phyloP scores from a whole-genome alignment of 768 basidiomycete species.

The Rhodotorula paludigena region DNA sequence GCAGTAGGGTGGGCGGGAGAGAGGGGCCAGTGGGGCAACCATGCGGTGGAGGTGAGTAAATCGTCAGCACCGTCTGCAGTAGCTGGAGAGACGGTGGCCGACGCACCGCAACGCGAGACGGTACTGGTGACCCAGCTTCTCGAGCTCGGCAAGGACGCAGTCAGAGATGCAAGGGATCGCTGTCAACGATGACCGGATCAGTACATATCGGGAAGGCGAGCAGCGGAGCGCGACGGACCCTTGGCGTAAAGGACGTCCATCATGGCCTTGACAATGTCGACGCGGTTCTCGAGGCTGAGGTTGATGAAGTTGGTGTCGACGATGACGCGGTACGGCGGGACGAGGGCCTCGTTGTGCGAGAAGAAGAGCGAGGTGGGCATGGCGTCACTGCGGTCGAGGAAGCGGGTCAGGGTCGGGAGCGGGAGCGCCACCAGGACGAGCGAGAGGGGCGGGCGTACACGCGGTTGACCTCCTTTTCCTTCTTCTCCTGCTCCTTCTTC shows the following conservation, averaged over 20 bases:
- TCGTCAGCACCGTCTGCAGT: background rate
- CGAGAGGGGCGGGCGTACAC: constrained; percentile 37
- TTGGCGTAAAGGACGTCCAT: constrained; percentile 99
- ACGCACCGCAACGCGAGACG: constrained; percentile 85
- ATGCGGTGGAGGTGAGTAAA: background rate
- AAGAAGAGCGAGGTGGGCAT: constrained; percentile 89
- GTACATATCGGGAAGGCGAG: background rate
- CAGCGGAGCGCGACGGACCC: constrained; percentile 55
- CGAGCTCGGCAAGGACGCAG: constrained; percentile 96
- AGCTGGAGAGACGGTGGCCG: background rate
- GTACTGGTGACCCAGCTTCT: constrained; percentile 93
- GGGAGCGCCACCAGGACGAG: background rate
- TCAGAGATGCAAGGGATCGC: constrained; percentile 99
- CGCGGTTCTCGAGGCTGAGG: constrained; percentile 93
- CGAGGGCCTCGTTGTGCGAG: constrained; percentile 89
- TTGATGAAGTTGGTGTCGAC: constrained; percentile 99
- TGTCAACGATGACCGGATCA: constrained; percentile 43
- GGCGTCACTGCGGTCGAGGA: constrained; percentile 58
- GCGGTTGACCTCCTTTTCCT: constrained; percentile 57
- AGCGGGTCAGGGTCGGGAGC: background rate
- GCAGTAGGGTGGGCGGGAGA: constrained; percentile 12
- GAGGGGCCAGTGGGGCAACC: too few relatives aligned
- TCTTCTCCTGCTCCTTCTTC: constrained; percentile 75
- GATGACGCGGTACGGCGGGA: constrained; percentile 91
- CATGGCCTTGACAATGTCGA: constrained; percentile 95